Evolutionary conservation across 306 rosid species (phyloP), one percentile per base, ranked within the genome.

Genomic region (Rubus parviflorus): DNA sequence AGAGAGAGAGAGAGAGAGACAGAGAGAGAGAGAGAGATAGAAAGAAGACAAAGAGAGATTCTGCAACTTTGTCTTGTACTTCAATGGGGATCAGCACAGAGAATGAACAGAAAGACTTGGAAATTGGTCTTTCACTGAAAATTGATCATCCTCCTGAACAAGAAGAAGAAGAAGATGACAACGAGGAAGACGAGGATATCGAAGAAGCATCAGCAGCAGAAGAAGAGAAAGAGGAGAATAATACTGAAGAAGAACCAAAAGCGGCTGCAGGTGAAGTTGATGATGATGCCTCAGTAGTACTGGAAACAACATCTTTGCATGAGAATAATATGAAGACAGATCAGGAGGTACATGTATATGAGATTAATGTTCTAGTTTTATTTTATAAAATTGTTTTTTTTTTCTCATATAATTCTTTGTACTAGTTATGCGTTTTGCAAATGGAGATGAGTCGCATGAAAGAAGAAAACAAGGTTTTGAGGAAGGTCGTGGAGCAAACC

Each of bases 391-490:
- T 47, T 22, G 42, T 25, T 23, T 16, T 15, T 22, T 22, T 3
- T 51, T 48, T 3, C 35, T 65, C 42, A 17, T 37, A 43, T 63
- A 48, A 61, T 43, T 20, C 4, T 17, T 8, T 30, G 46, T 11
- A n/a, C 22, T 58, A 95, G 93, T 70, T 95, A 72, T 85, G 75
- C 42, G 80, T 38, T 47, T 80, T 95, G 56, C 85, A 88, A 82
- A 89, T 82, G 90, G 91, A 95, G 89, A 92, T 89, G 97, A 85
- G 84, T 42, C 85, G 83, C 17, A 83, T 95, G 90, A 95, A 95
- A 74, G 98, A 95, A 79, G 97, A 95, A 83, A 95, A 95, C 82
- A 87, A 81, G 58, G 85, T 75, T 30, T 78, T 95, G 79, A 92
- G 87, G 83, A 87, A 80, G 82, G 93, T 86, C 35, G 91, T 95